These are phyloP conservation scores for Cryphonectria nitschkei DNA, from an alignment of 2,329 filamentous ascomycete genomes.

Conservation along the genomic window DNA sequence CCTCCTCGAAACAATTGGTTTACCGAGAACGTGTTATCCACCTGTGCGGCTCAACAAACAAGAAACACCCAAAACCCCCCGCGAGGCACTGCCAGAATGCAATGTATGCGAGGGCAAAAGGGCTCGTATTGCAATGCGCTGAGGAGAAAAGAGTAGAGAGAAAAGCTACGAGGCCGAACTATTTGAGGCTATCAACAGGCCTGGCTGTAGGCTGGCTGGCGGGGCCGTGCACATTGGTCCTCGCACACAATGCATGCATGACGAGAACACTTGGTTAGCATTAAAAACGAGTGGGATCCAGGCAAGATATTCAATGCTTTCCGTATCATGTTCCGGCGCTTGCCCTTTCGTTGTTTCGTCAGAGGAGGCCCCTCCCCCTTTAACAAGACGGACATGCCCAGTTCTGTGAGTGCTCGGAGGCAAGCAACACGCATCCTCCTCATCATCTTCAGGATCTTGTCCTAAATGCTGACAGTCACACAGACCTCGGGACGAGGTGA, in stretches of 20 bases:
- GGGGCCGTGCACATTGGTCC: too few relatives aligned
- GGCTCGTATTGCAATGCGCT: too few relatives aligned
- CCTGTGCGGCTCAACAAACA: background rate
- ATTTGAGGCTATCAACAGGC: too few relatives aligned
- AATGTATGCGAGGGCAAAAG: background rate
- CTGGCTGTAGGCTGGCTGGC: too few relatives aligned
- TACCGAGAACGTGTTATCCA: background rate
- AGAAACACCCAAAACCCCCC: background rate
- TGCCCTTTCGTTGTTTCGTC: background rate
- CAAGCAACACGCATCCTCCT: conserved; percentile 7
- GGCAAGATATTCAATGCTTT: background rate
- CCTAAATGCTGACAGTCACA: background rate
- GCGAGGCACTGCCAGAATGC: background rate
- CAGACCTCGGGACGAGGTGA: background rate
- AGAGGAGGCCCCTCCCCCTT: background rate
- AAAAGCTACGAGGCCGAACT: too few relatives aligned
- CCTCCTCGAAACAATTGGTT: background rate
- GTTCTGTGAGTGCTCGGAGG: conserved; percentile 6
- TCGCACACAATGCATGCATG: background rate
- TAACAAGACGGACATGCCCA: background rate
- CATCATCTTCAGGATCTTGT: background rate
- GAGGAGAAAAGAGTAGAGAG: too few relatives aligned
- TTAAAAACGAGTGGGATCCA: background rate
- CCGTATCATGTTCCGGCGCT: background rate
- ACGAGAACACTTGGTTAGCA: background rate